Conservation (phyloP, 306 rosid species). For the Lotus japonicus region DNA sequence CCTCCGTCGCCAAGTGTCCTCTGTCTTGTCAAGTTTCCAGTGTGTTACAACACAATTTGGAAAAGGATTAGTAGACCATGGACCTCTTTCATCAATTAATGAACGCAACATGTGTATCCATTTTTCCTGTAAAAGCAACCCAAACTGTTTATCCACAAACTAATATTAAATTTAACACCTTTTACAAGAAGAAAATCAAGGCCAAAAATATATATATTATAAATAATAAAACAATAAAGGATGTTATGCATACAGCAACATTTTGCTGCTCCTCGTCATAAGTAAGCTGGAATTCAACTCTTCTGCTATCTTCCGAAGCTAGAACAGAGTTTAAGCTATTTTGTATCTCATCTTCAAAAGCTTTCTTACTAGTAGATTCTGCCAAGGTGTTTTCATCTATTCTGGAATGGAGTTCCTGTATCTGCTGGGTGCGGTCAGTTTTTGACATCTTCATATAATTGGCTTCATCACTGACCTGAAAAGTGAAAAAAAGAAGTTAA, state of each 20-base stretch:
- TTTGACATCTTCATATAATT: conserved; percentile 59
- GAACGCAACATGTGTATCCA: conserved; percentile 97
- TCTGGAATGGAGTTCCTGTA: conserved; percentile 65
- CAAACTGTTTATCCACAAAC: conserved; percentile 1
- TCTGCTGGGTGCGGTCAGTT: conserved; percentile 65
- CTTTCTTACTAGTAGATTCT: conserved; percentile 56
- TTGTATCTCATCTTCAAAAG: conserved; percentile 76
- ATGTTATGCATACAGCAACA: conserved; percentile 55
- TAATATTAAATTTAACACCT: conserved; percentile 5
- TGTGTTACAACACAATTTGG: conserved; percentile 59
- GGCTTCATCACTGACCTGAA: conserved; percentile 82
- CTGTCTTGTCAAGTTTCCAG: conserved; percentile 98
- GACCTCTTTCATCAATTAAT: conserved; percentile 96
- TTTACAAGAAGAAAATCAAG: neutral
- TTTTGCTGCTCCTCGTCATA: conserved; percentile 91
- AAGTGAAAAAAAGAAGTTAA: conserved; percentile 11
- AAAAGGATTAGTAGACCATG: conserved; percentile 90
- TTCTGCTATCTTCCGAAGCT: conserved; percentile 70
- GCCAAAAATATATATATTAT: neutral
- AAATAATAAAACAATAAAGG: conserved; percentile 1
- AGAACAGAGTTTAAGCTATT: conserved; percentile 59
- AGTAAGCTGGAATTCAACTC: conserved; percentile 77
- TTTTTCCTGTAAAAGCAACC: conserved; percentile 67
- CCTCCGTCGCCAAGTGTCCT: conserved; percentile 86
- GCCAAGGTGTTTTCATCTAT: conserved; percentile 54